Base-by-base conservation (phyloP, 2,329 filamentous ascomycete genomes). In the Trichoderma endophyticum region DNA sequence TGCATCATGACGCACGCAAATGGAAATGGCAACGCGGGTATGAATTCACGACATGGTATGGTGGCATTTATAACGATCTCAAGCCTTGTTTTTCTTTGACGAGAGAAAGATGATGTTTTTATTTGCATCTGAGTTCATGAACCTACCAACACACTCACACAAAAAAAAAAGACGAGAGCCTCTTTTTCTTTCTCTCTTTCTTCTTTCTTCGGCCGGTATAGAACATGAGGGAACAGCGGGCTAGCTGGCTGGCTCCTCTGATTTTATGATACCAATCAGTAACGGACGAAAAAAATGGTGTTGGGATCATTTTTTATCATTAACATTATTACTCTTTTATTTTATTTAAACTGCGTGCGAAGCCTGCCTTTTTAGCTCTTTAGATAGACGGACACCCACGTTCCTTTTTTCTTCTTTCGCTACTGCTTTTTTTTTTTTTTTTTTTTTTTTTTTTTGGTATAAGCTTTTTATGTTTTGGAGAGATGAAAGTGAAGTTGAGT, bases 381-480 rank as follows among this genome's bases (percentile, higher is more conserved):
- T 62, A 70, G 66, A 72, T 72, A 72, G 67, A 70, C 71, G 66
- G 71, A 65, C 64, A 65, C 59, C 59, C 66, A 72, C 67, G 71
- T 54, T 64, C 66, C n/a, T 70, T 71, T 69, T 39, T 43, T 59
- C 18, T 51, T 36, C 34, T 51, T 39, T 48, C 26, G 34, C 18
- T 72, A 24, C 59, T 56, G 21, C 14, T 24, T 34, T 48, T 32
- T 34, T 26, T 30, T 14, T 32, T 34, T 26, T 30, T 14, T 28
- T 34, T 66, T 66, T 65, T 43, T 18, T 60, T 60, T 7, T n/a
- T 21, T 21, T 12, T 51, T 51, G 15, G 39, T 43, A 14, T 34
- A 43, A 14, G 39, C 5, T 43, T 59, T 59, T 61, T 56, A n/a
- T n/a, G n/a, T 32, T 54, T 54, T 30, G 48, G 57, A 64, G n/a